Evolutionary conservation across 2,329 filamentous ascomycete genomes (phyloP).

Genomic region (Aspergillus terreus): DNA sequence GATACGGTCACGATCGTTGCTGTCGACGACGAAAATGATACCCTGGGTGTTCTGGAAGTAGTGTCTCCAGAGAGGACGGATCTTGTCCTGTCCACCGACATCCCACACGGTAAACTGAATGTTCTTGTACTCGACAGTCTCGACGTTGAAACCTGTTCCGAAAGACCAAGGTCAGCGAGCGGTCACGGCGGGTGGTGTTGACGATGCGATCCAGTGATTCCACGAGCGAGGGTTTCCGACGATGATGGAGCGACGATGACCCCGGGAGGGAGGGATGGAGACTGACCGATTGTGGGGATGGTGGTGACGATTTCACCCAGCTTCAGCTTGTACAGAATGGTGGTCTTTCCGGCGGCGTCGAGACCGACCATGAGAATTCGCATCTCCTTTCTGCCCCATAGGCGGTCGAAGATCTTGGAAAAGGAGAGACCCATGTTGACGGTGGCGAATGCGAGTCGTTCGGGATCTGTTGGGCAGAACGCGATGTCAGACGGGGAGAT

Average conservation of each 20-base stretch:
- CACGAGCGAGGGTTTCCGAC: no score
- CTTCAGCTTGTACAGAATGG: constrained; percentile 99
- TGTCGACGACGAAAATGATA: constrained; percentile 99
- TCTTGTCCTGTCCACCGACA: constrained; percentile 99
- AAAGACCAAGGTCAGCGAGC: background rate
- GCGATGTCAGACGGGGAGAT: constrained; percentile 16
- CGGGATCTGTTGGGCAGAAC: constrained; percentile 13
- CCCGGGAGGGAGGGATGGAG: constrained; percentile 6
- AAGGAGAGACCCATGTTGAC: constrained; percentile 93
- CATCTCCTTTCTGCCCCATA: constrained; percentile 99
- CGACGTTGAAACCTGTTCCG: constrained; percentile 87
- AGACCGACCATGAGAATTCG: constrained; percentile 99
- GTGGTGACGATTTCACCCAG: constrained; percentile 97
- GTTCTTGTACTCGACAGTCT: constrained; percentile 99
- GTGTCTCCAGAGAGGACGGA: constrained; percentile 97
- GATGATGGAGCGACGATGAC: background rate
- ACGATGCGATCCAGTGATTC: no score
- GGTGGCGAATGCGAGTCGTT: constrained; percentile 30
- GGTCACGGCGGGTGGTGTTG: no score
- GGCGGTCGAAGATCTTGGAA: constrained; percentile 92
- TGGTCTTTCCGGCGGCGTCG: constrained; percentile 99
- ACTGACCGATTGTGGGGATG: constrained; percentile 93
- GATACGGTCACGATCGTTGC: constrained; percentile 97
- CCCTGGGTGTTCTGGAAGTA: constrained; percentile 99
- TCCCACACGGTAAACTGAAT: constrained; percentile 99